phyloP scores from a whole-genome alignment of 805 yeast species.

The Starmerella ratchasimensis region DNA sequence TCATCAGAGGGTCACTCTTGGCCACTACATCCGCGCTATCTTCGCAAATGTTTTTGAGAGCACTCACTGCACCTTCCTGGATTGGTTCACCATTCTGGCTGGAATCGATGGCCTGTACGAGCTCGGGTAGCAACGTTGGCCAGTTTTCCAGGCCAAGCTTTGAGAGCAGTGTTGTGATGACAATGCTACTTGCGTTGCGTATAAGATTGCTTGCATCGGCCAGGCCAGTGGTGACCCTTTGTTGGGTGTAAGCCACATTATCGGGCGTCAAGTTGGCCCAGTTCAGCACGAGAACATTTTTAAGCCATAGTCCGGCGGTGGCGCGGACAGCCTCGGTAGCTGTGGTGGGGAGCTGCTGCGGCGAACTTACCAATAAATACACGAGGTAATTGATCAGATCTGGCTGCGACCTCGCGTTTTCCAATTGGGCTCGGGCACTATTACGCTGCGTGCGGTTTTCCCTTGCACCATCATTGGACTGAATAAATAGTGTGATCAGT shows the following conservation, averaged over 20 bases:
- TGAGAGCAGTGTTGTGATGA: conserved; percentile 66
- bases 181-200: conserved; percentile 81
- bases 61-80: conserved; percentile 66
- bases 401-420: conserved; percentile 52
- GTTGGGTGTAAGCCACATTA: conserved; percentile 34
- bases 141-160: conserved; percentile 54
- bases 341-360: conserved; percentile 34
- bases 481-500: conserved; percentile 49
- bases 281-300: conserved; percentile 47
- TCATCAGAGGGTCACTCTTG: conserved; percentile 44
- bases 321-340: conserved; percentile 40
- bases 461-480: conserved; percentile 36
- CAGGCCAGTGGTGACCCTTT: conserved; percentile 36
- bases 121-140: conserved; percentile 60
- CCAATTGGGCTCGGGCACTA: conserved; percentile 59
- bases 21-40: conserved; percentile 61
- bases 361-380: conserved; percentile 47
- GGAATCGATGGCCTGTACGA: conserved; percentile 45
- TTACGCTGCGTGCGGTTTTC: conserved; percentile 19
- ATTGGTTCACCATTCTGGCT: conserved; percentile 27
- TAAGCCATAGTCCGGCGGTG: conserved; percentile 75
- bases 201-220: conserved; percentile 45
- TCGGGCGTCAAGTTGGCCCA: conserved; percentile 25
- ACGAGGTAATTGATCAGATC: conserved; percentile 73
- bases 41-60: conserved; percentile 79